Base-by-base conservation (phyloP, 208 protist species). In the Acanthamoeba quina region DNA sequence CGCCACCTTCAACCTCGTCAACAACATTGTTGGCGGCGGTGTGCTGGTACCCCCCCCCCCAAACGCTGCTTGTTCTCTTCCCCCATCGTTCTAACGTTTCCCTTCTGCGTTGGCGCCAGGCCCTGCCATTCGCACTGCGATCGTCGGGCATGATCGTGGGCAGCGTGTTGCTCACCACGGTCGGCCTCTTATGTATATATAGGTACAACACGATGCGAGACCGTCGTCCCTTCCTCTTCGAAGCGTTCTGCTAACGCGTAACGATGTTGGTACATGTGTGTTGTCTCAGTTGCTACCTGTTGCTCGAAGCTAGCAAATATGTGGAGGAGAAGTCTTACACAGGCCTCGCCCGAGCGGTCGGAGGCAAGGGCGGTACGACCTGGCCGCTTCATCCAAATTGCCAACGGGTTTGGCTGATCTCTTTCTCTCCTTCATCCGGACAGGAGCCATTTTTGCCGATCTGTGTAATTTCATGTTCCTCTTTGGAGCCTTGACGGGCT, bases 11-110 rank as follows among this genome's bases (percentile, higher is more conserved):
- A 88, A 88, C 44, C 80, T 88, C 0, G 80, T 88, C 44, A 88
- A 88, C 80, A 88, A 88, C 44, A 88, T 88, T 21, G 64, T 88
- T 44, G 80, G 80, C 44, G 80, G 80, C 26, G 80, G 80, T 26
- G 80, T 88, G 17, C 29, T 88, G 80, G 70, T 78, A 24, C 70
- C n/a, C 13, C 62, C 62, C 19, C 54, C 54, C 54, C 21, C 19
- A 62, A 26, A 60, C 15, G 19, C 15, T 64, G 21, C 24, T 64
- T 64, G 21, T 68, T 68, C 62, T 31, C n/a, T 31, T 31, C 10
- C 7, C 7, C 54, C 54, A 26, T 60, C 21, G 54, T 1, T 4
- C 13, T 37, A 21, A 74, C 31, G 5, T 1, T 49, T 13, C 11
- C 47, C 47, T 15, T 49, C 47, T 15, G 47, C 29, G 11, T 78